A percentile compares a stretch with the other conserved stretches of the same genome.
These are phyloP conservation scores for Saccharomycopsis synnaedendra DNA, from an alignment of 805 yeast genomes.

Conservation along the genomic window DNA sequence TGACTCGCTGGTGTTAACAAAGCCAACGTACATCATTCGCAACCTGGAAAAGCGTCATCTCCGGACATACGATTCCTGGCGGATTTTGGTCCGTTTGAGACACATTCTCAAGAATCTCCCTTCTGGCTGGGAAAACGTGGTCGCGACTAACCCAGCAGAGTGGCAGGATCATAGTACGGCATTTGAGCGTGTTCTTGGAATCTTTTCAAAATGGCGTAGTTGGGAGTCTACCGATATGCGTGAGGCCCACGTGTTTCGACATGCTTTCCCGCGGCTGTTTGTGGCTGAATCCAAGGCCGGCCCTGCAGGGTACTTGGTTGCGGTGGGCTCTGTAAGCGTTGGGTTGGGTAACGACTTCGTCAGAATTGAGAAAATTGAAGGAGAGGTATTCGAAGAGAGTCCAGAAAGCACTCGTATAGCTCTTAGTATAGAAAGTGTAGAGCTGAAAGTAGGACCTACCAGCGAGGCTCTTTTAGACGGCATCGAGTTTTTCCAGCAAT, in stretches of 20 bases:
- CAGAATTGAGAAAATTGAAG: too few species aligned
- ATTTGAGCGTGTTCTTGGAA: conserved; percentile 37
- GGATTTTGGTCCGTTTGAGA: conserved; percentile 64
- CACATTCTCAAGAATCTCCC: conserved; percentile 60
- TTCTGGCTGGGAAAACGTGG: conserved; percentile 31
- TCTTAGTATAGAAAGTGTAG: too few species aligned
- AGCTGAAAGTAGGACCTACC: too few species aligned
- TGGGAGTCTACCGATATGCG: conserved; percentile 75
- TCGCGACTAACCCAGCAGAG: conserved; percentile 4
- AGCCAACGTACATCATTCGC: conserved; percentile 74
- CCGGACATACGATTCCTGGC: conserved; percentile 80
- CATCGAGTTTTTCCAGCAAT: too few species aligned
- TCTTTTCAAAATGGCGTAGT: conserved; percentile 73
- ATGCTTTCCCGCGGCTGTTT: conserved; percentile 28
- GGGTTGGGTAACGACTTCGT: too few species aligned
- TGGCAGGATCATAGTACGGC: conserved; percentile 39
- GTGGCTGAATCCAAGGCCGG: background rate
- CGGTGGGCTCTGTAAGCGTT: too few species aligned
- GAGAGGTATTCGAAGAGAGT: too few species aligned
- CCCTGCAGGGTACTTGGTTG: too few species aligned
- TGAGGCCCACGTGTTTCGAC: conserved; percentile 42
- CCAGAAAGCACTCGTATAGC: too few species aligned
- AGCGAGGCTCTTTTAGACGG: too few species aligned
- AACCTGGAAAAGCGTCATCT: conserved; percentile 56
- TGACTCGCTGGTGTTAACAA: conserved; percentile 84